phyloP scores from a whole-genome alignment of 495 filamentous ascomycete species.

The Aspergillus mulundensis region DNA sequence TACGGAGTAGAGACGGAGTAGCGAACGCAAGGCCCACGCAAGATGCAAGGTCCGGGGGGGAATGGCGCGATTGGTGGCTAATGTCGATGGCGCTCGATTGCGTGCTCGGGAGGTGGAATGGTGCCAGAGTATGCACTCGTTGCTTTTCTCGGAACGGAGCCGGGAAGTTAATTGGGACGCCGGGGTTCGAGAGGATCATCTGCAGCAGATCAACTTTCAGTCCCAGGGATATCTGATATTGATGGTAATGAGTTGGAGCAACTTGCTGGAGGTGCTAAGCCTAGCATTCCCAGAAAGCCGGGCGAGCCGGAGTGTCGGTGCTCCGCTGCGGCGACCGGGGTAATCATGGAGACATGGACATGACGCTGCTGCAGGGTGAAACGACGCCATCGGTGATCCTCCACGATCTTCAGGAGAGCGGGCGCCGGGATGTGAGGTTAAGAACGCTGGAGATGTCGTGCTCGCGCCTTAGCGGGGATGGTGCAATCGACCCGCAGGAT shows the following conservation, averaged over 20 bases:
- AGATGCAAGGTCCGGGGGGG: neutral
- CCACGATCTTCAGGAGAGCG: constrained; percentile 19
- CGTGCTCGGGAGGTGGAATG: constrained; percentile 32
- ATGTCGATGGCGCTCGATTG: neutral
- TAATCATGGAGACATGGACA: neutral
- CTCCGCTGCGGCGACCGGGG: neutral
- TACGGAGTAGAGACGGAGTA: too few species aligned
- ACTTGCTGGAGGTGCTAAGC: too few species aligned
- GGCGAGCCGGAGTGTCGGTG: neutral
- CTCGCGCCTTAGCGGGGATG: constrained; percentile 10
- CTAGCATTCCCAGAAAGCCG: too few species aligned
- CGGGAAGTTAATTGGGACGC: neutral
- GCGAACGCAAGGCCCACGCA: neutral
- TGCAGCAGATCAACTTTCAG: too few species aligned
- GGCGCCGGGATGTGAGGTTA: neutral
- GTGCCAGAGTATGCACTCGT: constrained; percentile 18
- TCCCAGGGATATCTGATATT: too few species aligned
- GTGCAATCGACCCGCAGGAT: constrained; percentile 22
- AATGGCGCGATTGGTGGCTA: constrained; percentile 2
- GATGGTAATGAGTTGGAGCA: too few species aligned
- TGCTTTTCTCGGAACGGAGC: constrained; percentile 7
- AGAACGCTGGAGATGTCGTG: constrained; percentile 10
- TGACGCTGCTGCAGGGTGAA: neutral
- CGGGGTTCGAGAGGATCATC: neutral
- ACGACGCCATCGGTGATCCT: neutral